Conservation (phyloP, 2,329 filamentous ascomycete species). For the Trichoderma simmonsii region DNA sequence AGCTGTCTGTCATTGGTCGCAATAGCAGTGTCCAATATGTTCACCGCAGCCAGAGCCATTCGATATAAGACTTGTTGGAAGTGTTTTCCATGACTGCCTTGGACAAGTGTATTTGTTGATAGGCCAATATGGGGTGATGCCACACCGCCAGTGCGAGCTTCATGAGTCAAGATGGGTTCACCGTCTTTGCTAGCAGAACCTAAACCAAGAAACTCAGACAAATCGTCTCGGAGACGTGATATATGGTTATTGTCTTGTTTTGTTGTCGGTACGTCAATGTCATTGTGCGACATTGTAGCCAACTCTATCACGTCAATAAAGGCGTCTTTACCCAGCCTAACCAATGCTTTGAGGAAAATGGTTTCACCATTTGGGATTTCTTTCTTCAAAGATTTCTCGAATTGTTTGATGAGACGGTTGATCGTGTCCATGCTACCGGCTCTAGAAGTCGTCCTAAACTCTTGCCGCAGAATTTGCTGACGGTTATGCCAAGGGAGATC, state of each 20-base stretch:
- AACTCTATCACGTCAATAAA: neutral
- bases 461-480: neutral
- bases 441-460: neutral
- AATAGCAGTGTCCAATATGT: slow-evolving; percentile 2
- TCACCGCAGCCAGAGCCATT: neutral
- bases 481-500: neutral
- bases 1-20: neutral
- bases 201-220: neutral
- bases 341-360: neutral
- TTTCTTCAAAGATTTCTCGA: neutral
- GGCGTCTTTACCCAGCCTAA: neutral
- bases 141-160: neutral
- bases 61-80: neutral
- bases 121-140: neutral
- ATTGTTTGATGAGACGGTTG: neutral
- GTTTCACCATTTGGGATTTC: neutral
- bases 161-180: neutral
- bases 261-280: neutral
- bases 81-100: neutral
- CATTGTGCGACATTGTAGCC: neutral
- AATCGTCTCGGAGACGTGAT: neutral
- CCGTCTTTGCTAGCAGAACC: neutral
- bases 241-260: neutral
- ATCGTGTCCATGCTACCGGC: neutral
- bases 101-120: neutral